A percentile compares a stretch with the other conserved stretches of the same genome.
Conservation (phyloP, 495 filamentous ascomycete genomes). For the Paragyromitra xinjiangensis region DNA sequence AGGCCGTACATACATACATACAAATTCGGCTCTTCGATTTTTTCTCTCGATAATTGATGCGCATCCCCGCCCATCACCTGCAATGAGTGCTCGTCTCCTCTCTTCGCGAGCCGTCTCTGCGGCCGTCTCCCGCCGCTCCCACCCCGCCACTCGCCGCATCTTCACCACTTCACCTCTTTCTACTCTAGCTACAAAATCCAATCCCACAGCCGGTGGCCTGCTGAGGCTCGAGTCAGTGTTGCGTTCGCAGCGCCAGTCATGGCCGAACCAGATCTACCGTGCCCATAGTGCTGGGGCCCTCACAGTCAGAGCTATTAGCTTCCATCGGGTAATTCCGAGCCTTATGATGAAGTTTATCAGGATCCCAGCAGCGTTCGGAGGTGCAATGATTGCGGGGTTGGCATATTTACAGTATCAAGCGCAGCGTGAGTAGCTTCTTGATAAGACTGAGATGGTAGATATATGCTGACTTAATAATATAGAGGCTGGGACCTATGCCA, state of each 20-base stretch:
- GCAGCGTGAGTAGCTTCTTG: slow-evolving; percentile 69
- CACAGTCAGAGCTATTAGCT: slow-evolving; percentile 84
- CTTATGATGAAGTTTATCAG: slow-evolving; percentile 85
- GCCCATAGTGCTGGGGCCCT: slow-evolving; percentile 67
- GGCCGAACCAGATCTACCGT: slow-evolving; percentile 52
- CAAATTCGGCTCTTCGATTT: background rate
- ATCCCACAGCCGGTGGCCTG: slow-evolving; percentile 47
- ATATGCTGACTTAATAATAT: slow-evolving; percentile 55
- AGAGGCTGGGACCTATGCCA: slow-evolving; percentile 91
- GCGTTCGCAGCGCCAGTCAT: slow-evolving; percentile 40
- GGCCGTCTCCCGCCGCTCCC: slow-evolving; percentile 28
- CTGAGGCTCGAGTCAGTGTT: slow-evolving; percentile 47
- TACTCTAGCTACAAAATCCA: slow-evolving; percentile 30
- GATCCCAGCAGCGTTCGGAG: slow-evolving; percentile 89
- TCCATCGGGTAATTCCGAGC: slow-evolving; percentile 83
- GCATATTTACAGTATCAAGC: slow-evolving; percentile 98
- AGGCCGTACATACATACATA: background rate
- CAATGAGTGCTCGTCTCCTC: slow-evolving; percentile 57
- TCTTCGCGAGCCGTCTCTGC: slow-evolving; percentile 44
- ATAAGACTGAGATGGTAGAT: background rate
- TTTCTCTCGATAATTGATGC: slow-evolving; percentile 23
- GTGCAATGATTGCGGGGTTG: slow-evolving; percentile 81
- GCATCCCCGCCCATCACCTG: slow-evolving; percentile 6
- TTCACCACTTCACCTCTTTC: slow-evolving; percentile 31
- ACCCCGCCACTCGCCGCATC: slow-evolving; percentile 31